Evolutionary conservation across 2,329 filamentous ascomycete genomes (phyloP), one percentile per base, ranked within the genome.

Genomic region (Neopestalotiopsis sp.): DNA sequence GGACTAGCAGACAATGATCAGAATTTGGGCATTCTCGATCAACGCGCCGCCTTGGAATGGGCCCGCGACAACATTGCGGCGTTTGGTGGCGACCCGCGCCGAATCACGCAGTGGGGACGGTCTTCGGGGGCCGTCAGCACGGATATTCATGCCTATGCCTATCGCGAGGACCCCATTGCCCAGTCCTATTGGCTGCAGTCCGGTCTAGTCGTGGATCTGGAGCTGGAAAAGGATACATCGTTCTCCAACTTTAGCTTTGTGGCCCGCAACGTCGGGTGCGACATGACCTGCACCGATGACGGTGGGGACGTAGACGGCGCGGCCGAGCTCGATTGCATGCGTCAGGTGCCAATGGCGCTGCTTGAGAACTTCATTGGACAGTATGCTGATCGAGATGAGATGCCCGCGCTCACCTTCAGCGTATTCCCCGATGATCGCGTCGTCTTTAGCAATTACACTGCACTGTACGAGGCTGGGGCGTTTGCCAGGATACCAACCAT

Each of bases 31-130:
- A 74, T 87, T 4, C 78, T 82, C 3, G 86, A 89, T 74, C 84
- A 87, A 72, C 82, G 85, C 9, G 73, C 79, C 24, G 85, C 84
- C 0, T 74, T 87, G 0, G 83, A 86, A 75, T 88, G 85, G 86
- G 76, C 85, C 0, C 78, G 79, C 52, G 77, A 82, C 69, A 86
- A 88, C 73, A 83, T 87, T 52, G 78, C 71, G 7, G 76, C 75
- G 5, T 88, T 88, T 70, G 84, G 84, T 66, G 85, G 86, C 38
- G 82, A 84, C 70, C 74, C 77, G 4, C 67, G 73, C 3, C 75
- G 78, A 14, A 85, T 86, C 70, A 81, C 81, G 3, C 76, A 85
- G 6, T 83, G 82, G 72, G 85, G 85, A 17, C 82, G 84, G 75
- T 85, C 83, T 24, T 83, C 85, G 3, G 84, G 85, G 9, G 74